Evolutionary conservation across 2,329 filamentous ascomycete genomes (phyloP), one percentile per base, ranked within the genome.

Genomic region (Dendrostoma leiphaemia): DNA sequence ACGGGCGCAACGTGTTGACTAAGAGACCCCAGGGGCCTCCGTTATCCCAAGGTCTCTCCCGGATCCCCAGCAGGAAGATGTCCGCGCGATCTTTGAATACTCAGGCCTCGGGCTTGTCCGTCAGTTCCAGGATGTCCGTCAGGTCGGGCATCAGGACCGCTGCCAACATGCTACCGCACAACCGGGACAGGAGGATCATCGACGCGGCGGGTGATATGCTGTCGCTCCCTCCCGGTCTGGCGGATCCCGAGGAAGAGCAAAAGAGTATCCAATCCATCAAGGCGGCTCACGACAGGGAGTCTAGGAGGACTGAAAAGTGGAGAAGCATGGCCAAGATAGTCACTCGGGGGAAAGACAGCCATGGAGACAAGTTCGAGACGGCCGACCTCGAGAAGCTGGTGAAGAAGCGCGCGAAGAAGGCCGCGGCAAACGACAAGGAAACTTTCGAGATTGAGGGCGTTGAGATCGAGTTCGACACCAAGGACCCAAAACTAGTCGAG

Each of bases 401-500:
- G 8, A 75, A 83, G 4, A 84, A 86, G 64, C 88, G 87, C 64
- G 86, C 83, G 83, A 77, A 81, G 51, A 83, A 76, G 63, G 86
- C 86, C 83, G 82, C 84, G 53, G 82, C 77, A 60, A 70, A 82
- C 17, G 67, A 77, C 56, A 79, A 74, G 47, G 72, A 69, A n/a
- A 77, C 75, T 34, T 72, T 68, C 28, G 73, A 79, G 53, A 78
- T 79, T 29, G 74, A 81, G 67, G 83, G 83, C 46, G 84, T 83
- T 72, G 73, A 83, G 58, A 85, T 84, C 64, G 88, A 91, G 51
- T 97, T 97, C 67, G 91, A 97, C 70, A 81, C 83, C 34, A 84
- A 81, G 60, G 89, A 88, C 67, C 80, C 89, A n/a, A 92, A 97
- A 69, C 77, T 99, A 40, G 86, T 96, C 55, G 88, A 92, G 61